Evolutionary conservation across 768 basidiomycete genomes (phyloP).

Genomic region (Cystobasidium onofrii): DNA sequence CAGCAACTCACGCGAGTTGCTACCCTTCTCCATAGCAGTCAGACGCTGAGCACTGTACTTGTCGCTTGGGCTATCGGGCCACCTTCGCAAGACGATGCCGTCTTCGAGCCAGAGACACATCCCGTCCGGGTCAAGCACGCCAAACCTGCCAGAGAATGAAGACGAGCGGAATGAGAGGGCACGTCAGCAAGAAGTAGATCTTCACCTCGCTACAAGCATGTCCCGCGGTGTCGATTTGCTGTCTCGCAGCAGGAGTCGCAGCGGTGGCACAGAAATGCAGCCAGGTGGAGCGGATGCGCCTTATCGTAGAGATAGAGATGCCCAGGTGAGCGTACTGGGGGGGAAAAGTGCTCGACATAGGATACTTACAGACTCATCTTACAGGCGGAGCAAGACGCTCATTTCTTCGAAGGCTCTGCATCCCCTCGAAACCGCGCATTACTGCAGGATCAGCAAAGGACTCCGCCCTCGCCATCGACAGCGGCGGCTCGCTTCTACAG

Average conservation of each 20-base stretch:
- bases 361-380: not conserved
- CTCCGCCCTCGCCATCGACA: not conserved
- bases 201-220: slow-evolving; percentile 26
- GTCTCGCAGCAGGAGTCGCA: slow-evolving; percentile 2
- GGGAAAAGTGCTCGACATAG: not conserved
- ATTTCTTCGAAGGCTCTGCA: slow-evolving; percentile 28
- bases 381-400: slow-evolving; percentile 29
- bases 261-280: slow-evolving; percentile 8
- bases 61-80: no score
- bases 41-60: no score
- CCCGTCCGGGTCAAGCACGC: slow-evolving; percentile 18
- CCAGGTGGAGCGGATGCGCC: not conserved
- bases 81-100: not conserved
- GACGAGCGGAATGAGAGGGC: slow-evolving; percentile 20
- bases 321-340: not conserved
- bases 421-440: slow-evolving; percentile 3
- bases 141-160: slow-evolving; percentile 4
- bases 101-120: not conserved
- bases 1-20: no score
- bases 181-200: slow-evolving; percentile 25
- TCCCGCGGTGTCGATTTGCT: slow-evolving; percentile 11
- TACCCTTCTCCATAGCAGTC: no score
- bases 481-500: slow-evolving; percentile 37
- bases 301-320: slow-evolving; percentile 14
- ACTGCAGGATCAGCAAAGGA: slow-evolving; percentile 4